Evolutionary conservation across 2,329 filamentous ascomycete species (phyloP).

Genomic region (Cercospora janseana): DNA sequence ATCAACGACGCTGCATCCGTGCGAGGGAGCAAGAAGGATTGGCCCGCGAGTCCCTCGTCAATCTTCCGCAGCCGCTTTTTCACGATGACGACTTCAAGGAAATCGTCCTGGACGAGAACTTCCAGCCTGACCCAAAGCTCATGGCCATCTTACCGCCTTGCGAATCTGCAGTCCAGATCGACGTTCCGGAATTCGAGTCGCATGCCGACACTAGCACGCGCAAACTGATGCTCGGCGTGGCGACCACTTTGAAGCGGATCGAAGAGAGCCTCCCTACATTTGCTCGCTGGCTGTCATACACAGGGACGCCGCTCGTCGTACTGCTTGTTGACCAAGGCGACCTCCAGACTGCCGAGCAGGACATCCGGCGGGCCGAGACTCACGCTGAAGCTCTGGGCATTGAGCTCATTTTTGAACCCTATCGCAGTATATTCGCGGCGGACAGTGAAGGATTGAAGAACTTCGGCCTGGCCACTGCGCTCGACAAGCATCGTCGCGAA

Average conservation of each 20-base stretch:
- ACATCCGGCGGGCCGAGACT: slow-evolving; percentile 14
- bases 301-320: slow-evolving; percentile 29
- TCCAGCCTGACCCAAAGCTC: slow-evolving; percentile 9
- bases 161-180: slow-evolving; percentile 16
- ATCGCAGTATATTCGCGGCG: slow-evolving; percentile 17
- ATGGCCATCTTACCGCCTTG: slow-evolving; percentile 24
- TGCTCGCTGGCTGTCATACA: slow-evolving; percentile 30
- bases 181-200: slow-evolving; percentile 25
- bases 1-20: slow-evolving; percentile 25
- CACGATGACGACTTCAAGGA: slow-evolving; percentile 6
- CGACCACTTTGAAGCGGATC: slow-evolving; percentile 28
- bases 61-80: slow-evolving; percentile 16
- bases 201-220: slow-evolving; percentile 20
- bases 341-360: slow-evolving; percentile 16
- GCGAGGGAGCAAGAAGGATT: slow-evolving; percentile 20
- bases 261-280: slow-evolving; percentile 28
- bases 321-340: slow-evolving; percentile 29
- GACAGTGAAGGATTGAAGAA: slow-evolving; percentile 31
- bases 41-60: slow-evolving; percentile 19
- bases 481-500: slow-evolving; percentile 22
- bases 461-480: slow-evolving; percentile 28
- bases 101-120: slow-evolving; percentile 19
- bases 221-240: slow-evolving; percentile 29
- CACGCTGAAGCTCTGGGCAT: slow-evolving; percentile 23
- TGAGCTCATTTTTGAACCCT: slow-evolving; percentile 28